These are phyloP conservation scores for Nicotiana obtusifolia DNA, from an alignment of 257 asterid genomes.

Conservation along the genomic window DNA sequence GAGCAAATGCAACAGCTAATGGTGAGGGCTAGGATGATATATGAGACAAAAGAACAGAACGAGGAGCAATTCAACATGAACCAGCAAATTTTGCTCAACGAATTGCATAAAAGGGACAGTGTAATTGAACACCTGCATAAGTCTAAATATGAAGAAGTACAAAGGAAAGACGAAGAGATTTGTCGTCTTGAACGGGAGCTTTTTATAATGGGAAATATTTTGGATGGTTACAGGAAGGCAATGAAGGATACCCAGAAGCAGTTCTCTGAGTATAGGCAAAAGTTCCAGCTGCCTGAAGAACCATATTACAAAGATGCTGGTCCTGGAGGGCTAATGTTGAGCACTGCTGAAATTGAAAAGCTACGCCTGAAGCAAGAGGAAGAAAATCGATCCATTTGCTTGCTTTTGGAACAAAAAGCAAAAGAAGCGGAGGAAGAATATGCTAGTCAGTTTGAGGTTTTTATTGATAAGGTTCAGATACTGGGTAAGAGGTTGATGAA, in stretches of 20 bases:
- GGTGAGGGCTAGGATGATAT: slow-evolving; percentile 35
- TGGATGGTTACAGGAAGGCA: slow-evolving; percentile 69
- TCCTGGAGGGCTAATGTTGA: slow-evolving; percentile 70
- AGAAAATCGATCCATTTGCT: slow-evolving; percentile 41
- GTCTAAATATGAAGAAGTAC: slow-evolving; percentile 45
- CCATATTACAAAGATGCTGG: slow-evolving; percentile 67
- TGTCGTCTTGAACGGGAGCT: slow-evolving; percentile 67
- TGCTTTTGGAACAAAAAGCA: slow-evolving; percentile 37
- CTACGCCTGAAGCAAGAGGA: slow-evolving; percentile 46
- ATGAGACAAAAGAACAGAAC: slow-evolving; percentile 49
- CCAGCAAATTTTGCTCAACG: slow-evolving; percentile 51
- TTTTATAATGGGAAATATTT: slow-evolving; percentile 46
- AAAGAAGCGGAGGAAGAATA: slow-evolving; percentile 42
- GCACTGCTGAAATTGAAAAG: slow-evolving; percentile 54
- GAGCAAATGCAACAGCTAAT: slow-evolving; percentile 47
- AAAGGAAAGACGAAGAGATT: slow-evolving; percentile 47
- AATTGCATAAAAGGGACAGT: slow-evolving; percentile 62
- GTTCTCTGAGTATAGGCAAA: slow-evolving; percentile 60
- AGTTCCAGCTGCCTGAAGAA: slow-evolving; percentile 57
- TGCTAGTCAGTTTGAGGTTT: slow-evolving; percentile 21
- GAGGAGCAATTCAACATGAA: slow-evolving; percentile 26
- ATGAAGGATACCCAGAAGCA: slow-evolving; percentile 55
- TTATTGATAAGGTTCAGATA: slow-evolving; percentile 32
- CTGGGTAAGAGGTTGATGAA: slow-evolving; percentile 37
- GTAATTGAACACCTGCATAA: slow-evolving; percentile 47